These are phyloP conservation scores for Entrophospora sp. DNA, from an alignment of 192 early-diverging fungal genomes.

Conservation along the genomic window DNA sequence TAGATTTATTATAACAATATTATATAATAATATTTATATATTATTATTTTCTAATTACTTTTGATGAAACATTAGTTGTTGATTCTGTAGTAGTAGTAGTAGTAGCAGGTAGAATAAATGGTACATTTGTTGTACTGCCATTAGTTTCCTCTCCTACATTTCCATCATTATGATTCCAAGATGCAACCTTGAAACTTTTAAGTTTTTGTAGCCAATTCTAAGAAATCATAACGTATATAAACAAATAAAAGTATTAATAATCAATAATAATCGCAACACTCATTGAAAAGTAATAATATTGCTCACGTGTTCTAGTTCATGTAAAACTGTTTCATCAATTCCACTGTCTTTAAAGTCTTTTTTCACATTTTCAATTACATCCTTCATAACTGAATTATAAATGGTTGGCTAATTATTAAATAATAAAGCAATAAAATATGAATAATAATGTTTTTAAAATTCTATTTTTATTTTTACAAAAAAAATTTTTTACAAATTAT, in stretches of 20 bases:
- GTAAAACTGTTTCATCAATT: conserved; percentile 75
- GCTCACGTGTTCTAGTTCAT: conserved; percentile 70
- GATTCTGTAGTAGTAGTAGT: too few species aligned
- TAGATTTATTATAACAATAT: not conserved
- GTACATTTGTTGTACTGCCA: too few species aligned
- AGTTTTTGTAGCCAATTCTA: conserved; percentile 1
- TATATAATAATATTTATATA: conserved; percentile 16
- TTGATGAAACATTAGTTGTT: too few species aligned
- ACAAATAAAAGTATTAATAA: not conserved
- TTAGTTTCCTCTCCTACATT: too few species aligned
- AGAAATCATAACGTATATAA: not conserved
- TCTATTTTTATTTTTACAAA: too few species aligned
- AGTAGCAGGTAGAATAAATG: too few species aligned
- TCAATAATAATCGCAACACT: not conserved
- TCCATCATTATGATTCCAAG: not conserved
- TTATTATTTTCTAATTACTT: too few species aligned
- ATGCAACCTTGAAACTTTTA: not conserved
- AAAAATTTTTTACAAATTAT: too few species aligned
- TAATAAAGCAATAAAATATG: too few species aligned
- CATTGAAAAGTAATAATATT: too few species aligned
- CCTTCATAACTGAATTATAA: conserved; percentile 87
- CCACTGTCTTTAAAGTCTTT: conserved; percentile 86
- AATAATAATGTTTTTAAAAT: too few species aligned
- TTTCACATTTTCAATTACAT: conserved; percentile 82
- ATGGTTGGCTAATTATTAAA: too few species aligned